Conservation (phyloP, 768 basidiomycete genomes). For the Kwoniella mangroviensis region DNA sequence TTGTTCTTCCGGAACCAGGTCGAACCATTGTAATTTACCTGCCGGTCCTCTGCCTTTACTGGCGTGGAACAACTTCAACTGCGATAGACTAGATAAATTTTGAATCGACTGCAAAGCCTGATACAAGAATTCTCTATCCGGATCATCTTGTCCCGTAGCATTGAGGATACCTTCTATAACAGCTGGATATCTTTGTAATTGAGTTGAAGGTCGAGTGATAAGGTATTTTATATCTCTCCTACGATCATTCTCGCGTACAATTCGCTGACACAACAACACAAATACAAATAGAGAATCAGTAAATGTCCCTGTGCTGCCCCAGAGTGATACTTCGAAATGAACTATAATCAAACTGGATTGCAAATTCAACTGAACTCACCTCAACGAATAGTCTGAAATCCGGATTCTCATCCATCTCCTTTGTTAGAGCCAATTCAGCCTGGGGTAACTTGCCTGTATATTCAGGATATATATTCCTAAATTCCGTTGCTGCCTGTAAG, state of each 20-base stretch:
- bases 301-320: too few species aligned
- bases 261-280: slow-evolving; percentile 58
- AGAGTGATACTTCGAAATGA: too few species aligned
- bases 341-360: too few species aligned
- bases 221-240: slow-evolving; percentile 77
- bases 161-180: slow-evolving; percentile 82
- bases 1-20: slow-evolving; percentile 74
- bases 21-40: slow-evolving; percentile 87
- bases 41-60: slow-evolving; percentile 82
- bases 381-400: slow-evolving; percentile 84
- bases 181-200: slow-evolving; percentile 81
- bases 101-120: slow-evolving; percentile 84
- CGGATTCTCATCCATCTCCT: slow-evolving; percentile 79
- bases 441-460: slow-evolving; percentile 74
- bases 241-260: slow-evolving; percentile 65
- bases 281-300: background rate
- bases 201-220: slow-evolving; percentile 77
- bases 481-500: slow-evolving; percentile 82
- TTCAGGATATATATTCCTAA: slow-evolving; percentile 80
- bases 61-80: slow-evolving; percentile 85
- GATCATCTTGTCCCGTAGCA: slow-evolving; percentile 78
- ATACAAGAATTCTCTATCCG: slow-evolving; percentile 79
- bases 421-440: slow-evolving; percentile 83
- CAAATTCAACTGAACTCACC: slow-evolving; percentile 54
- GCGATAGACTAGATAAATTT: slow-evolving; percentile 76